Base-by-base conservation (phyloP, 495 filamentous ascomycete genomes). In the Penicillium tannophilum region DNA sequence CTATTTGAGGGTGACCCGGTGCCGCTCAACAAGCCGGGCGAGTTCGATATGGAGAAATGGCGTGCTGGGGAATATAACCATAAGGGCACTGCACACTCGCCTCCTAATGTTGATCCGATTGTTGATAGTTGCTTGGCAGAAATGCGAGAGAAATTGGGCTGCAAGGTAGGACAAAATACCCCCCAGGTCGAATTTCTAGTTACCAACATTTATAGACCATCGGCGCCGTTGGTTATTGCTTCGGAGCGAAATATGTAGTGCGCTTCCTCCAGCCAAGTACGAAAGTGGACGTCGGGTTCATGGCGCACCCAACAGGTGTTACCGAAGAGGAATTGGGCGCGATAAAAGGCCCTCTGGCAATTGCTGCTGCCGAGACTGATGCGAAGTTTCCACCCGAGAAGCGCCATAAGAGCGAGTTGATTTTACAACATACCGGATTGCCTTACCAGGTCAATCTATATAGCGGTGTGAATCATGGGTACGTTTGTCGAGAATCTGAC, bases 391-490 rank as follows among this genome's bases (percentile, higher is more conserved):
- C 54, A 30, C 17, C 54, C 6, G 44, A 56, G 20, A 56, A 56
- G 14, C 31, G 54, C 0, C 46, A 50, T 10, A 3, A 42, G 12
- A 49, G 43, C 31, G 44, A 56, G 16, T 26, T 17, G 8, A 55
- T 55, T 23, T 16, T 55, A 2, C 39, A 36, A n/a, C 14, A 47
- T 28, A 28, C 17, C 0, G 53, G 28, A 24, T n/a, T 55, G n/a
- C 53, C 53, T n/a, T 55, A 47, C 17, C 53, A 55, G 19, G 23
- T 55, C 10, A 47, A 55, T 28, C 11, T 55, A 42, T 55, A 55
- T 36, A 55, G 53, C 4, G 53, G 42, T 23, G 53, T 55, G 3
- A 23, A 28, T n/a, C 53, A 55, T 55, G 53, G 53, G 31, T 52
- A 39, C 6, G 49, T 52, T 17, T 14, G 20, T 39, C 7, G 4